These are phyloP conservation scores for Ophiostoma quercus DNA, from an alignment of 2,329 filamentous ascomycete genomes.

Conservation along the genomic window DNA sequence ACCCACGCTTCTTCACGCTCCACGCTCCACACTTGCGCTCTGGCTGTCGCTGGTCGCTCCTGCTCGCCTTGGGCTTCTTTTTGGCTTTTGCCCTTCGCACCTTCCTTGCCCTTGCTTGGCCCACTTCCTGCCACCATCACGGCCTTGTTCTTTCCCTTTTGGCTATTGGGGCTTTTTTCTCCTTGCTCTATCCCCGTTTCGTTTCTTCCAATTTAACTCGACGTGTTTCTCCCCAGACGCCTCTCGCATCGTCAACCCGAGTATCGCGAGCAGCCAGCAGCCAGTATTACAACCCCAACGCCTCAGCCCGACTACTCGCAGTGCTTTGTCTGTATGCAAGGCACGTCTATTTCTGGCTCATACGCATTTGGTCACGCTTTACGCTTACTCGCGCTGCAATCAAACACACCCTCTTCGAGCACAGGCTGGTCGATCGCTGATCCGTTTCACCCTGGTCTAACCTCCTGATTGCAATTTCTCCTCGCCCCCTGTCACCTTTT, in stretches of 20 bases:
- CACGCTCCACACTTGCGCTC: neutral
- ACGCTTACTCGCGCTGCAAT: neutral
- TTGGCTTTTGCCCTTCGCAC: neutral
- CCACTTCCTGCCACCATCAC: slow-evolving; percentile 18
- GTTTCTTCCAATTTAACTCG: neutral
- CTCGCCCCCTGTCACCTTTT: slow-evolving; percentile 21
- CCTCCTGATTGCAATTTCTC: slow-evolving; percentile 28
- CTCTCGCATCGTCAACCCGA: neutral
- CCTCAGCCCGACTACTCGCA: neutral
- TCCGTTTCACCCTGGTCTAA: slow-evolving; percentile 25
- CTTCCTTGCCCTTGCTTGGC: slow-evolving; percentile 17
- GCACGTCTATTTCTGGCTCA: slow-evolving; percentile 1
- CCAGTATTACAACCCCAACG: neutral
- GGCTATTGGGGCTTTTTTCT: neutral
- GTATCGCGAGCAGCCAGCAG: neutral
- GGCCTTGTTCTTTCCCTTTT: neutral
- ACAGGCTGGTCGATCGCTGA: slow-evolving; percentile 16
- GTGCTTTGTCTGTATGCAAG: slow-evolving; percentile 7
- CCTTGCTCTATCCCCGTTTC: neutral
- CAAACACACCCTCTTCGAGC: slow-evolving; percentile 8
- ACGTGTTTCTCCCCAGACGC: slow-evolving; percentile 12
- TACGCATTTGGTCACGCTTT: neutral
- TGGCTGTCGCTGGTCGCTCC: neutral
- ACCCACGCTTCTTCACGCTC: neutral
- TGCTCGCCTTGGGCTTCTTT: neutral